Percentiles rank a stretch among this genome's conserved stretches.
Conservation (phyloP, 108 stramenopile species). For the Discostella pseudostelligera region DNA sequence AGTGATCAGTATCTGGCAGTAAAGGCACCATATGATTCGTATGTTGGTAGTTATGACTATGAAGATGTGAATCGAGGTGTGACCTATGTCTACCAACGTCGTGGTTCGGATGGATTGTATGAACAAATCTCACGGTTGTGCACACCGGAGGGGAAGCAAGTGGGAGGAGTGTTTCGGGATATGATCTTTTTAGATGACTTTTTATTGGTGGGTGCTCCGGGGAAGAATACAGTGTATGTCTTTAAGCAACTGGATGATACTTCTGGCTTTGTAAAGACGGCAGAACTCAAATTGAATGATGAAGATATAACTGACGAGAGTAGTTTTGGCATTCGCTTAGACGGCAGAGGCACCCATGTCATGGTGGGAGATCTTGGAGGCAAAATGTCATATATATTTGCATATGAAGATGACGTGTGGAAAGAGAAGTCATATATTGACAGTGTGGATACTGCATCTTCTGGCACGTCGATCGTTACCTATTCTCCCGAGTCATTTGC, state of each 20-base stretch:
- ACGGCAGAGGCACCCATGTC: background rate
- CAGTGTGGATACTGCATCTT: background rate
- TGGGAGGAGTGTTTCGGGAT: background rate
- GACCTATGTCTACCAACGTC: background rate
- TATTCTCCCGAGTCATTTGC: background rate
- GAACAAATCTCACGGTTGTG: background rate
- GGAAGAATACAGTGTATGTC: constrained; percentile 1
- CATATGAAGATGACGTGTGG: constrained; percentile 11
- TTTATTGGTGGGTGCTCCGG: background rate
- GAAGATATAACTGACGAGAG: background rate
- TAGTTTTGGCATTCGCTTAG: constrained; percentile 1
- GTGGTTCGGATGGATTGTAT: background rate
- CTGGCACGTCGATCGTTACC: background rate
- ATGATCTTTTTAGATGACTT: constrained; percentile 5
- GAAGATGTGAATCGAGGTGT: background rate
- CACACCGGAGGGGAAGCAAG: background rate
- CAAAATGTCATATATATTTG: background rate
- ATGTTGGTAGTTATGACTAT: background rate
- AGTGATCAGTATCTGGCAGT: background rate
- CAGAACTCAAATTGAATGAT: background rate
- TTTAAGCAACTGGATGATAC: background rate
- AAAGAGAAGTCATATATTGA: constrained; percentile 1
- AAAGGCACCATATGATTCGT: constrained; percentile 5
- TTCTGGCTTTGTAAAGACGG: background rate
- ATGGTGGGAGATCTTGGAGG: constrained; percentile 6